These are phyloP conservation scores for Syncephalastrum monosporum DNA, from an alignment of 371 early-diverging fungal species.

Conservation along the genomic window DNA sequence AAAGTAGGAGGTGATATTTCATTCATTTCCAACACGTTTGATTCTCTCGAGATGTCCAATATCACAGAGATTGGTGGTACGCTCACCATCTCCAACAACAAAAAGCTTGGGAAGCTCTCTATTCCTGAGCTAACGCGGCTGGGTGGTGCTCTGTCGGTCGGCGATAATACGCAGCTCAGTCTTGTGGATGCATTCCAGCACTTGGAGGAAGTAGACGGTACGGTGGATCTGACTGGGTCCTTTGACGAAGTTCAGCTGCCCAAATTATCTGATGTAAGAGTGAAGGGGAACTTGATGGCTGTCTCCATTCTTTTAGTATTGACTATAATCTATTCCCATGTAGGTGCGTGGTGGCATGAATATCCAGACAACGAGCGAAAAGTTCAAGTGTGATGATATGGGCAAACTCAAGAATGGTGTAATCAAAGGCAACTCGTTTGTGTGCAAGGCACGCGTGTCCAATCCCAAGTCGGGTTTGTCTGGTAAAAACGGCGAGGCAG, in stretches of 20 bases:
- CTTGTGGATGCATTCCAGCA: slow-evolving; percentile 37
- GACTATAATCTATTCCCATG: background rate
- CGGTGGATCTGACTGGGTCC: slow-evolving; percentile 47
- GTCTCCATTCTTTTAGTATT: too few relatives aligned
- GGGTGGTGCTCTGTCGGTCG: slow-evolving; percentile 52
- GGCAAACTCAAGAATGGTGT: slow-evolving; percentile 37
- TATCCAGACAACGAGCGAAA: slow-evolving; percentile 38
- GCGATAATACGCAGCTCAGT: slow-evolving; percentile 40
- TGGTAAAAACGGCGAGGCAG: slow-evolving; percentile 7
- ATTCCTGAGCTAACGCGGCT: slow-evolving; percentile 40
- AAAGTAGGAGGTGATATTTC: slow-evolving; percentile 42
- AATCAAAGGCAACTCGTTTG: slow-evolving; percentile 41
- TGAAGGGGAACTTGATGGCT: background rate
- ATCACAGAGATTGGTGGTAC: slow-evolving; percentile 44
- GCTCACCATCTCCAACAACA: slow-evolving; percentile 46
- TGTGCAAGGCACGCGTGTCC: slow-evolving; percentile 32
- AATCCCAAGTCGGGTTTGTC: slow-evolving; percentile 31
- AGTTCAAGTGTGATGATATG: slow-evolving; percentile 33
- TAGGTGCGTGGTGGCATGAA: slow-evolving; percentile 45
- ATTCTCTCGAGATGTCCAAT: slow-evolving; percentile 26
- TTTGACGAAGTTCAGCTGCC: slow-evolving; percentile 45
- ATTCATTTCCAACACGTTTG: slow-evolving; percentile 47
- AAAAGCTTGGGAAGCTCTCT: slow-evolving; percentile 35
- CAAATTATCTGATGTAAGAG: slow-evolving; percentile 31
- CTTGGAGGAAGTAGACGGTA: slow-evolving; percentile 49